Percentiles rank a stretch among this genome's conserved stretches.
Evolutionary conservation across 164 flowering plant species (phyloP).

Genomic region (Magnolia officinalis): DNA sequence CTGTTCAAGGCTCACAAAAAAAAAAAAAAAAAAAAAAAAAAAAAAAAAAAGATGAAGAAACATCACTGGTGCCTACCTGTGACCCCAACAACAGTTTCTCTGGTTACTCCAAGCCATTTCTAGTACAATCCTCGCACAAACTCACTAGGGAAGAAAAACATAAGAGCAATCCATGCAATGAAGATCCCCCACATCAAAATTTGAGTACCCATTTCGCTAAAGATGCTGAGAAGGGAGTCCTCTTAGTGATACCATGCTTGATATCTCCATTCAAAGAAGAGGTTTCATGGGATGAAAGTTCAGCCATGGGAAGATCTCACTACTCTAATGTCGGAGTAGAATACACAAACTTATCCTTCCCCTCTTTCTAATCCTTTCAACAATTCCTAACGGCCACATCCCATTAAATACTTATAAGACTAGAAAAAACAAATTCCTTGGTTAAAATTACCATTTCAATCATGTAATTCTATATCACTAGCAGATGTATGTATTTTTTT

Average conservation of each 20-base stretch:
- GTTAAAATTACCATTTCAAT: not conserved
- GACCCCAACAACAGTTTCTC: constrained; percentile 42
- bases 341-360: not conserved
- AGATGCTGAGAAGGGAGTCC: no score
- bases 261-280: constrained; percentile 26
- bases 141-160: constrained; percentile 51
- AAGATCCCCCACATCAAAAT: no score
- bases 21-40: not conserved
- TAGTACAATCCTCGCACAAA: constrained; percentile 12
- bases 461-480: not conserved
- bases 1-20: not conserved
- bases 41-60: not conserved
- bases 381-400: not conserved
- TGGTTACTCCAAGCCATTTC: constrained; percentile 23
- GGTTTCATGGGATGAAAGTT: constrained; percentile 25
- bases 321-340: not conserved
- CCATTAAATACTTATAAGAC: not conserved
- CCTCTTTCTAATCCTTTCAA: not conserved
- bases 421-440: not conserved
- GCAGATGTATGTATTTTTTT: not conserved
- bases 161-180: no score
- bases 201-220: no score
- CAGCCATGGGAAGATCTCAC: constrained; percentile 23
- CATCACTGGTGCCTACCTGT: constrained; percentile 37
- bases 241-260: not conserved